Evolutionary conservation across 2,329 filamentous ascomycete genomes (phyloP), one percentile per base, ranked within the genome.

Genomic region (Penicillium sp.): DNA sequence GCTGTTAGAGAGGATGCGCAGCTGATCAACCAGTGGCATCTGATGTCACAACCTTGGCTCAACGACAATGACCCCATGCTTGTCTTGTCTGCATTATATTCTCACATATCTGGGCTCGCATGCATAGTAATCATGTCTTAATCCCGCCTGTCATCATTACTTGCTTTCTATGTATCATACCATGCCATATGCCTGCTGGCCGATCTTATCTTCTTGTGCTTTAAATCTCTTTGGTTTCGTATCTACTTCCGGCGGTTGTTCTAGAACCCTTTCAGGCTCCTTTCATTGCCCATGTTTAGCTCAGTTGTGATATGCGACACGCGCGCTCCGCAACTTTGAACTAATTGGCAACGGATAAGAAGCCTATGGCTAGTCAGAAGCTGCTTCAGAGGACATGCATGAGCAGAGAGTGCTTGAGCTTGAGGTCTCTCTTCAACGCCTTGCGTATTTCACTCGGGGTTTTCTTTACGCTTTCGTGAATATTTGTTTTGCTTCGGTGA

Each of bases 401-500:
- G 13, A 31, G 29, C 9, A 10, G 8, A 31, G 12, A 13, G 7
- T 31, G 29, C 29, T 31, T 13, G 9, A 4, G 29, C 12, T 31
- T 10, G 12, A 31, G 29, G 29, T 10, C 9, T 21, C 18, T 21
- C 18, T 3, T 31, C 10, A 31, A 7, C 29, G 5, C 29, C 29
- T 31, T 31, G 12, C 12, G 29, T 31, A 12, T 10, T 31, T 10
- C 3, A 31, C 12, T 21, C 7, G 8, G 29, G 29, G 8, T 31
- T 31, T 31, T 31, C 3, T 31, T 31, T 1, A 31, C 2, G 12
- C 3, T 10, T 51, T 4, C 49, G 28, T 1, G 47, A 34, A 8
- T 42, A 65, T 24, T 70, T 69, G n/a, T 82, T 80, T 2, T 74
- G 18, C 72, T 26, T 7, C 6, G 24, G 24, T 26, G 24, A 26